A percentile compares a stretch with the other conserved stretches of the same genome.
These are phyloP conservation scores for Neurospora sp. DNA, from an alignment of 2,329 filamentous ascomycete species.

Conservation along the genomic window DNA sequence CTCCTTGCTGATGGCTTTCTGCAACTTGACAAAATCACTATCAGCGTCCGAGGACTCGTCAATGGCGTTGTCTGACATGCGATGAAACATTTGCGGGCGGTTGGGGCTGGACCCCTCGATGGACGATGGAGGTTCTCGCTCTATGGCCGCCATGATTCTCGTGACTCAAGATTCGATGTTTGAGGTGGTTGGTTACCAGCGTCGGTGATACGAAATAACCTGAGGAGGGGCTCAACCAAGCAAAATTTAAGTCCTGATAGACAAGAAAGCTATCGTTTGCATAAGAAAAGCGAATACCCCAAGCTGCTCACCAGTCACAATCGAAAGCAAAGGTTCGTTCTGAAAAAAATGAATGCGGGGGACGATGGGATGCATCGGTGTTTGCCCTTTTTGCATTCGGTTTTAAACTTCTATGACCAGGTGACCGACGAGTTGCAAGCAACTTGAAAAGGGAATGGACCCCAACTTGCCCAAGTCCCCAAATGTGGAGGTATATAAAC, in stretches of 20 bases:
- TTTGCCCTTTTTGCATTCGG: not conserved
- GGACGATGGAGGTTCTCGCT: not conserved
- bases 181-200: not conserved
- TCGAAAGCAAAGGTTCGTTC: not conserved
- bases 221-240: not conserved
- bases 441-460: not conserved
- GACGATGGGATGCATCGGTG: not conserved
- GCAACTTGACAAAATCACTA: slow-evolving; percentile 23
- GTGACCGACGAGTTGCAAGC: not conserved
- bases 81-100: not conserved
- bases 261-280: not conserved
- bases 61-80: slow-evolving; percentile 14
- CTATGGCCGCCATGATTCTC: not conserved
- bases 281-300: not conserved
- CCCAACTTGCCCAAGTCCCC: not conserved
- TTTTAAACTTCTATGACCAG: not conserved
- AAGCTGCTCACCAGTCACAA: not conserved
- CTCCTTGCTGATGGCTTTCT: slow-evolving; percentile 31
- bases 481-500: not conserved
- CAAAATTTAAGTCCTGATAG: not conserved
- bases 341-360: not conserved
- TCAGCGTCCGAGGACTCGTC: slow-evolving; percentile 23
- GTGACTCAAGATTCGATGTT: not conserved
- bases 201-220: not conserved
- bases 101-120: not conserved